Percentiles rank a stretch among this genome's conserved stretches.
Conservation (phyloP, 1,284 basidiomycete genomes). For the Veloporphyrellus conicus region DNA sequence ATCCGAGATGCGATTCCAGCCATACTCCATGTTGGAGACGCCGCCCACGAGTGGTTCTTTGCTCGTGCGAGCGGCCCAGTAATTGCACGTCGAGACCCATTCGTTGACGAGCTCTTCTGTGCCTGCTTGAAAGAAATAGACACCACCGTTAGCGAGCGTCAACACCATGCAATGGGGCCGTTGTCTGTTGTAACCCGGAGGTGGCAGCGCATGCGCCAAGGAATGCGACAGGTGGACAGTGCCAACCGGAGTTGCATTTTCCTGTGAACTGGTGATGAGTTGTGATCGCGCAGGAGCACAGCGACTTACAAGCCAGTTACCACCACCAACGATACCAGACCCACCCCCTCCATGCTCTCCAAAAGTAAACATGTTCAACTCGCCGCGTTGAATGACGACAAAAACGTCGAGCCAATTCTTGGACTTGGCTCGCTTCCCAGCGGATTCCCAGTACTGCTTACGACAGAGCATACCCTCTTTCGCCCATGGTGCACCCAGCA, state of each 20-base stretch:
- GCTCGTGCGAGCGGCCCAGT: constrained; percentile 92
- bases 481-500: constrained; percentile 95
- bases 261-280: constrained; percentile 38
- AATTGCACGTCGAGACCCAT: constrained; percentile 98
- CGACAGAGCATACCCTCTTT: constrained; percentile 95
- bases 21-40: constrained; percentile 98
- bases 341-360: constrained; percentile 61
- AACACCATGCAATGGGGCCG: constrained; percentile 96
- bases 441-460: constrained; percentile 90
- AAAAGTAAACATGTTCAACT: constrained; percentile 92
- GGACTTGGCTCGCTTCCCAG: constrained; percentile 77
- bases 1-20: constrained; percentile 82
- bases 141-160: constrained; percentile 81
- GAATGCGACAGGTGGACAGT: constrained; percentile 83
- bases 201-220: constrained; percentile 80
- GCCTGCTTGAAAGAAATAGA: constrained; percentile 96
- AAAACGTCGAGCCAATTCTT: constrained; percentile 92
- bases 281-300: neutral
- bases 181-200: constrained; percentile 86
- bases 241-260: constrained; percentile 83
- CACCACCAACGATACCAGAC: constrained; percentile 78
- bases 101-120: constrained; percentile 96
- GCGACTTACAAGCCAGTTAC: constrained; percentile 88
- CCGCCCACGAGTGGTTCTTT: constrained; percentile 93
- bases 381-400: constrained; percentile 90